phyloP scores from a whole-genome alignment of 1,284 basidiomycete genomes.

The Apiotrichum siamense region DNA sequence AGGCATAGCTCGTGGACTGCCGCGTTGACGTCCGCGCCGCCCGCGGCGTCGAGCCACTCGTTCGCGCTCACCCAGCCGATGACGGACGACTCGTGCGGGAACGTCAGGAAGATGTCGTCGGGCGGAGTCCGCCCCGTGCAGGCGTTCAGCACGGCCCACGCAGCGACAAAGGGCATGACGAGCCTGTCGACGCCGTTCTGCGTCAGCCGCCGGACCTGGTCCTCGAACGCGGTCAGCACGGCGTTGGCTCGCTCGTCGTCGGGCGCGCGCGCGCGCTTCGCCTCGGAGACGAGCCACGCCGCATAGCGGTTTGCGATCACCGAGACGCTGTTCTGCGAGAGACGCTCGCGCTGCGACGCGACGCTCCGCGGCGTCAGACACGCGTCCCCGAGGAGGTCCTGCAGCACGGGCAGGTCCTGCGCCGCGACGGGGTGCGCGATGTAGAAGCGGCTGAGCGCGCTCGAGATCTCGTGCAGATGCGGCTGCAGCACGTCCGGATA shows the following conservation, averaged over 20 bases:
- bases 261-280: not conserved
- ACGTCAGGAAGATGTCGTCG: not conserved
- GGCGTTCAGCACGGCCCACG: conserved; percentile 12
- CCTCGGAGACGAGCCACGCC: conserved; percentile 10
- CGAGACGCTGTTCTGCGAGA: not conserved
- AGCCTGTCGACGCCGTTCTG: not conserved
- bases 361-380: conserved; percentile 4
- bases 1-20: not conserved
- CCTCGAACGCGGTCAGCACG: conserved; percentile 6
- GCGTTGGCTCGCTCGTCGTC: not conserved
- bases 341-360: not conserved
- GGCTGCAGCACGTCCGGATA: conserved; percentile 4
- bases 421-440: not conserved
- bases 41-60: not conserved
- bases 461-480: conserved; percentile 3
- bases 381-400: conserved; percentile 5
- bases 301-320: conserved; percentile 6
- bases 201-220: conserved; percentile 3
- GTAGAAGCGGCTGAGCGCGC: conserved; percentile 5
- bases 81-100: not conserved
- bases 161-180: conserved; percentile 2
- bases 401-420: not conserved
- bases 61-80: not conserved
- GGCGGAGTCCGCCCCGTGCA: not conserved
- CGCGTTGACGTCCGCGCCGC: not conserved